Percentiles rank a stretch among this genome's conserved stretches.
Evolutionary conservation across 768 basidiomycete genomes (phyloP).

Genomic region (Lactarius psammicola): DNA sequence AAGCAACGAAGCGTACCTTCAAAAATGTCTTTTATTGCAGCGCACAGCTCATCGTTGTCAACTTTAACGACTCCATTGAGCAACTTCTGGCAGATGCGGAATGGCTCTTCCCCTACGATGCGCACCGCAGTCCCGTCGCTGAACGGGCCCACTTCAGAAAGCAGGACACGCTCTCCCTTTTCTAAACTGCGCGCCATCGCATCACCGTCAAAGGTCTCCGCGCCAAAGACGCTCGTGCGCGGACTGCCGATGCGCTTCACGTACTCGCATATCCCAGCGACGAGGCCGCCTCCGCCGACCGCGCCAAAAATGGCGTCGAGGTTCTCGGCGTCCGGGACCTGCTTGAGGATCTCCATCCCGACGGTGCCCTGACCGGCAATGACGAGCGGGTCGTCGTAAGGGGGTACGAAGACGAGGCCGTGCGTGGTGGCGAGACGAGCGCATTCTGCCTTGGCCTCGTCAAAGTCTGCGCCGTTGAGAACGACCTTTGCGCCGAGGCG

Average conservation of each 20-base stretch:
- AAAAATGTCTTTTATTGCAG: constrained; percentile 98
- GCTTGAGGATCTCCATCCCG: constrained; percentile 93
- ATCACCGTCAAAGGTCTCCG: constrained; percentile 94
- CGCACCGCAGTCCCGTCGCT: constrained; percentile 97
- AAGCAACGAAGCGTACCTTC: constrained; percentile 61
- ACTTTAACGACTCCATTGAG: constrained; percentile 82
- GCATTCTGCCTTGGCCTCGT: constrained; percentile 95
- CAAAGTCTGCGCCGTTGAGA: constrained; percentile 88
- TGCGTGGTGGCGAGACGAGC: constrained; percentile 74
- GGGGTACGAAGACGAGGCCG: constrained; percentile 88
- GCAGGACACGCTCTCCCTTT: constrained; percentile 75
- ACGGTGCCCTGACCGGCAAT: constrained; percentile 97
- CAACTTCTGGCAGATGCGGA: constrained; percentile 84
- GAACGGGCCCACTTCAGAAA: constrained; percentile 93
- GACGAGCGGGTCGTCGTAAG: constrained; percentile 95
- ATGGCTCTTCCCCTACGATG: constrained; percentile 92
- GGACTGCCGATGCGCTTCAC: constrained; percentile 91
- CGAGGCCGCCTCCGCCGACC: constrained; percentile 93
- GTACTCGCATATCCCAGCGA: constrained; percentile 89
- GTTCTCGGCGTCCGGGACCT: constrained; percentile 68
- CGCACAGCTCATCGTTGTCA: constrained; percentile 95
- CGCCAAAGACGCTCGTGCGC: constrained; percentile 75
- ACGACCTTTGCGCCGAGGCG: constrained; percentile 94
- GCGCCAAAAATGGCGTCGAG: constrained; percentile 85
- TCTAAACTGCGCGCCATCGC: constrained; percentile 85